Base-by-base conservation (phyloP, 2,329 filamentous ascomycete genomes). In the Magnaporthiopsis rhizophila region DNA sequence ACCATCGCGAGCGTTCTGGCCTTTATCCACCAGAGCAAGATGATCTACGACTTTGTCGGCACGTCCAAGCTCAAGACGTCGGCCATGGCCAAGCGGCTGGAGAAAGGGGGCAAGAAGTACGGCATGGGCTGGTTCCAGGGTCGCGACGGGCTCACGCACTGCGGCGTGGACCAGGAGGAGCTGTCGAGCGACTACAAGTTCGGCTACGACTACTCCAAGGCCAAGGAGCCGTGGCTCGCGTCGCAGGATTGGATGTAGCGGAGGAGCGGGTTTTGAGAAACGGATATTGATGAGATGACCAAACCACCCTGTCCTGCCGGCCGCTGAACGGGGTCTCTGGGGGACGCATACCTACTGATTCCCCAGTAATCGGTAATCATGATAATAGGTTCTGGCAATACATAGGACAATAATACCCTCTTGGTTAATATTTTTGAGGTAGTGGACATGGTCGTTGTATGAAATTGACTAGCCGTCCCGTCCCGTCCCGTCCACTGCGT, bases 21-120 rank as follows among this genome's bases (percentile, higher is more conserved):
- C 0, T 93, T 89, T 71, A 89, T 93, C 66, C 88, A 93, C 74
- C 89, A 92, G 76, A 89, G 84, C 73, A 90, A 89, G 75, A 92
- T 93, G 90, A 77, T 93, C 59, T 87, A 86, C 67, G 85, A 86
- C 70, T 93, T 93, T 74, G 87, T 91, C 18, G 86, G 84, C 58
- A 91, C 88, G 28, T 84, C 87, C 66, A 85, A 85, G 75, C 75
- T 87, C 62, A 83, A 80, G 68, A 85, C 83, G 63, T 76, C 79
- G 18, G 76, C 86, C 71, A 90, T 91, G 86, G 84, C 83, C 67
- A 74, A 75, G 64, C 80, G 81, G 72, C 78, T 93, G 50, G 83
- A 85, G 66, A 24, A 45, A 56, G 75, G 83, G n/a, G 82, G 83
- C 53, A 88, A 89, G 77, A 86, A 80, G 57, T 94, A 93, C 73